Base-by-base conservation (phyloP, 2,329 filamentous ascomycete species). In the Anthostomella pinea region DNA sequence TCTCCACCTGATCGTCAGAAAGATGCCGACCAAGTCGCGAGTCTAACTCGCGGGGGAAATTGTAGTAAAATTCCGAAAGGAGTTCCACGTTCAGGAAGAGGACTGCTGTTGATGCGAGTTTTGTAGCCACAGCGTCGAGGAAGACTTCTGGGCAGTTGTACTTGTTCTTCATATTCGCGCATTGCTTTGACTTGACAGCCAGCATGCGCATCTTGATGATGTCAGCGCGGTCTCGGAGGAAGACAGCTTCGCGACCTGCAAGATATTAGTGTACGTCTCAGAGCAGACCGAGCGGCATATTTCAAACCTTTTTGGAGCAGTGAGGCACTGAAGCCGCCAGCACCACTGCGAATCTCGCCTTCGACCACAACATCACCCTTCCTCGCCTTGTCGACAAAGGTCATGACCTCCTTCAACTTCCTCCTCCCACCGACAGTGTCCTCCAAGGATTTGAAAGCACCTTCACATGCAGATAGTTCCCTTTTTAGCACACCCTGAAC, bases 121-220 rank as follows among this genome's bases (percentile, higher is more conserved):
- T 97, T 51, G 90, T 87, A 2, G 93, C 90, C 2, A 95, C 93
- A 3, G 94, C 89, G 56, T 98, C 90, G n/a, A 98, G 79, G 70
- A 98, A 98, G 11, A 98, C 79, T 60, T 98, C 93, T 0, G 93
- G 93, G 58, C 93, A 98, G 67, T 93, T 81, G 67, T 97, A 96
- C 69, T 96, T 96, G 70, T 95, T 95, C 56, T 84, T 83, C 49
- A 83, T 74, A 49, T 70, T 79, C 41, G 81, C 77, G 65, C 93
- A 98, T 65, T 95, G 90, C 61, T 91, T 88, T 11, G 87, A 93
- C 62, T 91, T 93, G 39, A 95, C 75, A 27, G 93, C 93, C 39
- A 86, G 63, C 22, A 97, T 75, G 14, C 93, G 85, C 81, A 97
- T 87, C 60, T 86, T 89, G 60, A 98, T 80, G 37, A 96, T 85